Evolutionary conservation across 345 rosid species (phyloP).

Genomic region (Draba incana): DNA sequence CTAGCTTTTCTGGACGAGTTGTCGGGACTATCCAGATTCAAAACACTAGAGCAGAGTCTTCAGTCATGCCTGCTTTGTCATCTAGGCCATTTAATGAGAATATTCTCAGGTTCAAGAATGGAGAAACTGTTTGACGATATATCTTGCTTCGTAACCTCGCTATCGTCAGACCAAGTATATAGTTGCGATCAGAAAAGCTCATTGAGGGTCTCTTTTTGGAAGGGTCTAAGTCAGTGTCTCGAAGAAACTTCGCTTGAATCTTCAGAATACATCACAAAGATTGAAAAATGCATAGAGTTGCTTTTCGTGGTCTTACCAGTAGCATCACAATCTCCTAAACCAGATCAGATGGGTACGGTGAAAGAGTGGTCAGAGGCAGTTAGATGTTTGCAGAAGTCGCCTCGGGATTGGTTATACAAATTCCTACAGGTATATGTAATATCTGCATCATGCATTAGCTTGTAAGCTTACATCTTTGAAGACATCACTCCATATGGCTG

Average conservation of each 20-base stretch:
- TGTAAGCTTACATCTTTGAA: background rate
- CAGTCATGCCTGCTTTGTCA: constrained; percentile 66
- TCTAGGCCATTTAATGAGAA: constrained; percentile 61
- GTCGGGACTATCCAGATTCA: constrained; percentile 76
- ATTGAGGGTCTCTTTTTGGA: constrained; percentile 76
- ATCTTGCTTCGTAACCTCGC: constrained; percentile 51
- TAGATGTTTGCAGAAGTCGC: constrained; percentile 73
- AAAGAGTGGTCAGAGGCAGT: constrained; percentile 74
- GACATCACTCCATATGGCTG: background rate
- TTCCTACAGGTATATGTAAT: constrained; percentile 65
- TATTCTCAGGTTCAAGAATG: constrained; percentile 79
- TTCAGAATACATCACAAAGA: constrained; percentile 49
- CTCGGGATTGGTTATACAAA: constrained; percentile 62
- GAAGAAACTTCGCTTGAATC: constrained; percentile 69
- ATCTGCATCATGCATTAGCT: background rate
- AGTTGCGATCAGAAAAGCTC: constrained; percentile 52
- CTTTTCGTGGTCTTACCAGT: constrained; percentile 66
- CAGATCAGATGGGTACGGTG: constrained; percentile 37
- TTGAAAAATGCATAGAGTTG: constrained; percentile 71
- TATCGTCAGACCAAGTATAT: constrained; percentile 50
- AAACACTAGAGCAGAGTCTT: constrained; percentile 63
- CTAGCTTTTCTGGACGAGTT: constrained; percentile 75
- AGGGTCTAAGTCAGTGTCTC: constrained; percentile 70
- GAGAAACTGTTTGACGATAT: constrained; percentile 73
- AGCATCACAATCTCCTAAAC: constrained; percentile 45